Base-by-base conservation (phyloP, 495 filamentous ascomycete species). In the Apodospora peruviana region DNA sequence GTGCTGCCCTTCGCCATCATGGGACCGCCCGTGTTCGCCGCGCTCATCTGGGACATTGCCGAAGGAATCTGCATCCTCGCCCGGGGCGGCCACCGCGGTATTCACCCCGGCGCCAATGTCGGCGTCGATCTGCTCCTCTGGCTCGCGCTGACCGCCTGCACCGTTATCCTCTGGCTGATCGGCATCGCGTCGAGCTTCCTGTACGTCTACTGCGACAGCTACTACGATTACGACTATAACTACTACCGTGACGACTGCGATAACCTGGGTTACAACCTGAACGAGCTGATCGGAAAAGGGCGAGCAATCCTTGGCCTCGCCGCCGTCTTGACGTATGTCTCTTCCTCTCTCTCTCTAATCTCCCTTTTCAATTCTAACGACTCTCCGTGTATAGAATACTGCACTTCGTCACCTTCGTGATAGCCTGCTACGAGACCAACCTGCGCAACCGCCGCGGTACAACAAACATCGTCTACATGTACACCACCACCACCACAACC, bases 31-130 rank as follows among this genome's bases (percentile, higher is more conserved):
- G 40, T 43, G 7, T 38, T 38, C 16, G 36, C 16, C 36, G 16
- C 36, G 36, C 36, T 43, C 11, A 21, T 39, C 38, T 55, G 52
- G 52, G 8, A 45, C 20, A 1, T 47, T 20, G 21, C 43, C 43
- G 52, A 55, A 7, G 42, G 36, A 42, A 51, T 55, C 32, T 47
- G 43, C 34, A 40, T 55, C 34, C n/a, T 55, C 32, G 34, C 14
- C 18, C 47, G 52, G 16, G 43, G 21, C 17, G 52, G 52, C 2
- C 52, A 43, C 23, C 36, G 48, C 14, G 52, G 52, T 16, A 51
- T 55, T 12, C 52, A 55, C 48, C 52, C 52, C 4, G 52, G 52
- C 23, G 47, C 48, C 38, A 47, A 41, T 39, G 52, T 55, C 14
- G 52, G 38, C 12, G 20, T 55, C 12, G 52, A 55, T 23, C 52